Conservation (phyloP, 768 basidiomycete species). For the Tylopilus sp. region DNA sequence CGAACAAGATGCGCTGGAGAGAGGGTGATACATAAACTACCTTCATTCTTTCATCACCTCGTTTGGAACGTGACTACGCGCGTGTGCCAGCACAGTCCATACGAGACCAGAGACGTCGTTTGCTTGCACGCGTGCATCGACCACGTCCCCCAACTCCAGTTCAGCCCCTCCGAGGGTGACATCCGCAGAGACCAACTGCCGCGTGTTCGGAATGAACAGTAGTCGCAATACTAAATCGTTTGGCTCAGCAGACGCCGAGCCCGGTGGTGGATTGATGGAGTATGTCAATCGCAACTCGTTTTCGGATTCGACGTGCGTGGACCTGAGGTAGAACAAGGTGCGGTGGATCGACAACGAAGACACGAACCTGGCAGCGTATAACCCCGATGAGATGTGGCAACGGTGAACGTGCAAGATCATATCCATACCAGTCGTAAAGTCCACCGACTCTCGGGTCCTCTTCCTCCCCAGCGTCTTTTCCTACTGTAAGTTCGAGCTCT, state of each 20-base stretch:
- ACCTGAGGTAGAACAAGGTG: conserved; percentile 55
- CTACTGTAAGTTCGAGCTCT: conserved; percentile 48
- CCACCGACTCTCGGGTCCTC: conserved; percentile 63
- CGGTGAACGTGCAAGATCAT: background rate
- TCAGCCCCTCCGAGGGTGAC: conserved; percentile 52
- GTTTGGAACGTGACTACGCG: conserved; percentile 16
- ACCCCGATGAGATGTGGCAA: background rate
- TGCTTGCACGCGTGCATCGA: conserved; percentile 59
- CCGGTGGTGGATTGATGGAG: conserved; percentile 35
- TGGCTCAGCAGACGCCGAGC: conserved; percentile 22
- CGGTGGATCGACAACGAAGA: conserved; percentile 65
- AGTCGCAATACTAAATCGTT: conserved; percentile 49
- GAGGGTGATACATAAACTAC: too few species aligned
- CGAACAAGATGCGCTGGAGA: too few species aligned
- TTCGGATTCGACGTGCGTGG: conserved; percentile 59
- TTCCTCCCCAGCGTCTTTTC: conserved; percentile 48
- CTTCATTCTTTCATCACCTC: background rate
- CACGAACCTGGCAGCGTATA: conserved; percentile 54
- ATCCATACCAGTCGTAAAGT: conserved; percentile 67
- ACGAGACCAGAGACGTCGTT: conserved; percentile 67
- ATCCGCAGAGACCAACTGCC: conserved; percentile 58
- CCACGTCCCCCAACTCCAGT: conserved; percentile 53
- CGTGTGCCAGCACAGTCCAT: conserved; percentile 54
- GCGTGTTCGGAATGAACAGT: conserved; percentile 68
- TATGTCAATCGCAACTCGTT: conserved; percentile 79